Base-by-base conservation (phyloP, 1,284 basidiomycete species). In the Moesziomyces antarcticus region DNA sequence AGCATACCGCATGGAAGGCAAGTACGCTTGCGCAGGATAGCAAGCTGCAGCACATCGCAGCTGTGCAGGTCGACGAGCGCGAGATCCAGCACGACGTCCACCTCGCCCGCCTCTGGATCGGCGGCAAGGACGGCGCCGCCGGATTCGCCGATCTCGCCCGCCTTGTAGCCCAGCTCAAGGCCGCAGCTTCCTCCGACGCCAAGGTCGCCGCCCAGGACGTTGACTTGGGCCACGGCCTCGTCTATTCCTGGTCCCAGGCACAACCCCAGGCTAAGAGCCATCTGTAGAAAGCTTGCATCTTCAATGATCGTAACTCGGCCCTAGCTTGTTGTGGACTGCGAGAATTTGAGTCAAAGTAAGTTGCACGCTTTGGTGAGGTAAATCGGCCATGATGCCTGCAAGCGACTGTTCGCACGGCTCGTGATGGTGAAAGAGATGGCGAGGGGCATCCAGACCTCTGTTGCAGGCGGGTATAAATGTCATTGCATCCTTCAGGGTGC, bases 1-100 rank as follows among this genome's bases (percentile, higher is more conserved):
- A 74, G 37, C 77, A 78, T 4, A 45, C 68, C 2, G 59, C 53
- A 1, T 78, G 77, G 77, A 62, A 55, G 47, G 25, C 53, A 6
- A 11, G 18, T 2, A 30, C 47, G 21, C 45, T 63, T 16, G 56
- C 63, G 1, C 5, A 20, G 33, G 56, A 22, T 14, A 3, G 7
- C 1, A 40, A 60, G 37, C 50, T 73, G 35, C 70, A 73, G 46
- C 25, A 25, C 22, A 11, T 73, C 18, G 70, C 64, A 5, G 54
- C 42, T 2, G 60, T 68, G 20, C 37, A 42, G 1, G 52, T 22
- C 11, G 48, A 25, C 24, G 53, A 62, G 41, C 30, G 46, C 21
- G 49, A 50, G 3, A 8, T 67, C n/a, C 24, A 56, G 53, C 35
- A 64, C 25, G 70, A 73, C 21, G 40, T 73, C 3, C 43, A 67